phyloP scores from a whole-genome alignment of 2,329 filamentous ascomycete species.

The Clonostachys sp. region DNA sequence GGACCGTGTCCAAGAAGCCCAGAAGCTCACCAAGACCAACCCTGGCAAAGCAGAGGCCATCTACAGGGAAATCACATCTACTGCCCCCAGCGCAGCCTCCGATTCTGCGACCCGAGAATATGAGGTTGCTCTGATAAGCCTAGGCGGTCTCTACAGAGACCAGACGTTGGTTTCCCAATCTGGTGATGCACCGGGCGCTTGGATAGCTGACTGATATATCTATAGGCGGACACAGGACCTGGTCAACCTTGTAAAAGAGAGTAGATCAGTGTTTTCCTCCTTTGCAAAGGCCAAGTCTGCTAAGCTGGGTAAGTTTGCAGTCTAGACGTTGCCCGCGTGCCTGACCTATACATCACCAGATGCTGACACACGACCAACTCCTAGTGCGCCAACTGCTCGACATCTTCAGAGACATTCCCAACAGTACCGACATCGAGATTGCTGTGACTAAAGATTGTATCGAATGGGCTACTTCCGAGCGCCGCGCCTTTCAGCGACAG shows the following conservation, averaged over 20 bases:
- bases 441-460: slow-evolving; percentile 97
- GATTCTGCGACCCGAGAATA: slow-evolving; percentile 89
- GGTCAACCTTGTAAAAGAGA: slow-evolving; percentile 84
- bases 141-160: slow-evolving; percentile 92
- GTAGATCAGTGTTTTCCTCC: slow-evolving; percentile 84
- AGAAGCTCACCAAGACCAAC: slow-evolving; percentile 75
- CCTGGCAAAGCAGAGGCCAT: slow-evolving; percentile 79
- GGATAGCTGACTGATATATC: slow-evolving; percentile 15
- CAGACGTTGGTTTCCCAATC: slow-evolving; percentile 57
- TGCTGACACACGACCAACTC: background rate
- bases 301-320: slow-evolving; percentile 71
- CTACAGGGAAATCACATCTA: slow-evolving; percentile 86
- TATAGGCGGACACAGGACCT: slow-evolving; percentile 75
- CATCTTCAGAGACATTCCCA: slow-evolving; percentile 88
- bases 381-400: slow-evolving; percentile 94
- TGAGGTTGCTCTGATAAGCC: slow-evolving; percentile 78
- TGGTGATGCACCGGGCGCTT: background rate
- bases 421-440: slow-evolving; percentile 92
- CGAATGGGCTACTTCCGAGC: slow-evolving; percentile 96
- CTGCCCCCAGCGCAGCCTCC: slow-evolving; percentile 74
- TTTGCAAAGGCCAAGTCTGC: slow-evolving; percentile 99
- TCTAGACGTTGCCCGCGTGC: background rate
- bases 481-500: slow-evolving; percentile 93
- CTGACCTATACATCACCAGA: background rate
- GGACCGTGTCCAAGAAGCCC: slow-evolving; percentile 77